phyloP scores from a whole-genome alignment of 176 grass and related monocot genomes.

The Sorghum bicolor region DNA sequence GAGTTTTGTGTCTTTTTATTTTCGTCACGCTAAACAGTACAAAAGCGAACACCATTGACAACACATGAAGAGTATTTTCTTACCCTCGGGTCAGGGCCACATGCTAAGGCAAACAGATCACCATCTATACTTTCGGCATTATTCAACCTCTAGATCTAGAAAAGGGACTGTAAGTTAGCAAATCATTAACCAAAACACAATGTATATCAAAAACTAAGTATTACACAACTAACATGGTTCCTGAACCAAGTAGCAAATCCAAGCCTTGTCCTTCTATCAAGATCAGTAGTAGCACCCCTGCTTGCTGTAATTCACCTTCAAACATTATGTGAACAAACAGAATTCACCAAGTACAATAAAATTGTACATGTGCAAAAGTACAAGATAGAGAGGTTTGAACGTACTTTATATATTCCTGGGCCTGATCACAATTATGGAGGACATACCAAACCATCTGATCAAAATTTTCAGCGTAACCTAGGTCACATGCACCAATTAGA shows the following conservation, averaged over 20 bases:
- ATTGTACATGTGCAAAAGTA: not conserved
- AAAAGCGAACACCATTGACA: no score
- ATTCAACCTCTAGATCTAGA: not conserved
- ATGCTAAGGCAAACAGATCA: not conserved
- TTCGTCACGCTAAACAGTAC: not conserved
- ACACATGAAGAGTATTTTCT: no score
- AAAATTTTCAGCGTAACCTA: not conserved
- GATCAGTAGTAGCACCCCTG: not conserved
- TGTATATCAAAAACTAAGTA: not conserved
- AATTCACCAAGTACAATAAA: no score
- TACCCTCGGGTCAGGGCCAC: no score
- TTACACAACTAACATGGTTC: not conserved
- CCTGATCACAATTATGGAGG: not conserved
- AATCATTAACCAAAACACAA: not conserved
- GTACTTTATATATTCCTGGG: not conserved
- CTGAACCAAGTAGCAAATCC: not conserved
- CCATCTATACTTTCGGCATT: not conserved
- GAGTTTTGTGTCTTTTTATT: not conserved
- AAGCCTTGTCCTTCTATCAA: no score
- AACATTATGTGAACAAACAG: not conserved
- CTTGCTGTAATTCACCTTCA: not conserved
- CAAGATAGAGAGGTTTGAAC: not conserved
- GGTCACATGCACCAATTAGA: not conserved
- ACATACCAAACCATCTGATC: no score
- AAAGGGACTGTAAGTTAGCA: not conserved